These are phyloP conservation scores for Dendrobium nobile DNA, from an alignment of 106 monocot species.

Conservation along the genomic window DNA sequence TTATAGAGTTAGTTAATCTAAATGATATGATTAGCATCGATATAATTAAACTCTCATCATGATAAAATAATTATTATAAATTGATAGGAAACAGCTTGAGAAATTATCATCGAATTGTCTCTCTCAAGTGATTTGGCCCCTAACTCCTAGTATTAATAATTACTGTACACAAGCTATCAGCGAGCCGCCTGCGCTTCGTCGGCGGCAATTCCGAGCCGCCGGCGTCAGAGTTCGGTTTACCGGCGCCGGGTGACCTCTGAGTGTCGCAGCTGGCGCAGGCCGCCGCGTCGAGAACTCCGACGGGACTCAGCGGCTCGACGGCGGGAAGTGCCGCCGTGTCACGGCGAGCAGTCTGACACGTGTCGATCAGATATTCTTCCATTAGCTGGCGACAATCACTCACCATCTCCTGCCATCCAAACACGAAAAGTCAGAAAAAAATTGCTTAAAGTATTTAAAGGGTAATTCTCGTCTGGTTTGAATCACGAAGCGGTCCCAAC, in stretches of 20 bases:
- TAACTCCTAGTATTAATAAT: background rate
- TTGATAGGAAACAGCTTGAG: background rate
- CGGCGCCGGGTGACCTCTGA: conserved; percentile 14
- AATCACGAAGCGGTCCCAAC: background rate
- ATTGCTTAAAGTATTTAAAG: background rate
- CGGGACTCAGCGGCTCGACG: conserved; percentile 38
- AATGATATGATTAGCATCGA: too few species aligned
- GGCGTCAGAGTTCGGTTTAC: background rate
- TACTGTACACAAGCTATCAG: conserved; percentile 21
- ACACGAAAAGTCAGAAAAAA: background rate
- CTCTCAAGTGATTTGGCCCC: background rate
- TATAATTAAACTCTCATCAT: too few species aligned
- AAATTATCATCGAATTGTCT: background rate
- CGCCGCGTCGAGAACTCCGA: conserved; percentile 69
- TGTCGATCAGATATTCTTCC: conserved; percentile 38
- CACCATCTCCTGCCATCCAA: conserved; percentile 36
- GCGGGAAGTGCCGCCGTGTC: conserved; percentile 10
- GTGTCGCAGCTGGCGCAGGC: conserved; percentile 57
- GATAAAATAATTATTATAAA: too few species aligned
- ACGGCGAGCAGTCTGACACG: conserved; percentile 12
- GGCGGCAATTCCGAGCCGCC: background rate
- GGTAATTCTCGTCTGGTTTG: background rate
- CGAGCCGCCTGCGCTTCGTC: conserved; percentile 27
- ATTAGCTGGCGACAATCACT: conserved; percentile 48
- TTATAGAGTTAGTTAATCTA: too few species aligned